Conservation (phyloP, 192 early-diverging fungal genomes). For the Physocladia obscura region DNA sequence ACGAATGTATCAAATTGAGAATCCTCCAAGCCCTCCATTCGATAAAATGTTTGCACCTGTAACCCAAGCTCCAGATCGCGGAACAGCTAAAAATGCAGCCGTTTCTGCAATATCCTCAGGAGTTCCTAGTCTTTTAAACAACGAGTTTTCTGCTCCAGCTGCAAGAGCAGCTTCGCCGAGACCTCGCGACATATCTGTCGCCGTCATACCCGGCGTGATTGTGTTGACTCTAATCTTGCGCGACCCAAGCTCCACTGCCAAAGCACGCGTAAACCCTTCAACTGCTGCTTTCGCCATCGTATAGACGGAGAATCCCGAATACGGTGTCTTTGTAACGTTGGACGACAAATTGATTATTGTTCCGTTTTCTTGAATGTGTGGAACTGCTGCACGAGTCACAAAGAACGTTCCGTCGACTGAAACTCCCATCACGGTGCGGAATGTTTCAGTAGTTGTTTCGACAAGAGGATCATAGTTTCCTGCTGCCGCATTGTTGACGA, state of each 20-base stretch:
- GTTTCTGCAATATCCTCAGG: slow-evolving; percentile 33
- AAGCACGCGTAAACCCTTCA: slow-evolving; percentile 24
- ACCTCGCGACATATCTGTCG: slow-evolving; percentile 24
- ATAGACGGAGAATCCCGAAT: slow-evolving; percentile 28
- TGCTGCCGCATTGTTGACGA: slow-evolving; percentile 49
- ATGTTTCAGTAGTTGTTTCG: slow-evolving; percentile 36
- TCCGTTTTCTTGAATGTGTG: slow-evolving; percentile 31
- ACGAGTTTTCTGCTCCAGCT: slow-evolving; percentile 22
- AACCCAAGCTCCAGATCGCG: no score
- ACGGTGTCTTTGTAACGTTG: slow-evolving; percentile 20
- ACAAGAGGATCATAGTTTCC: slow-evolving; percentile 14
- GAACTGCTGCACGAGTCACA: slow-evolving; percentile 29
- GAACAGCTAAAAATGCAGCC: slow-evolving; percentile 35
- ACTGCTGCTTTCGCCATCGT: slow-evolving; percentile 31
- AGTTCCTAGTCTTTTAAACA: slow-evolving; percentile 13
- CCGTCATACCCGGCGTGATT: slow-evolving; percentile 28
- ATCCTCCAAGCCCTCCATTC: slow-evolving; percentile 22
- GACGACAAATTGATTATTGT: slow-evolving; percentile 42
- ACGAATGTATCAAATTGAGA: no score
- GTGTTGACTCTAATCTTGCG: slow-evolving; percentile 30
- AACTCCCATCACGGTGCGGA: slow-evolving; percentile 30
- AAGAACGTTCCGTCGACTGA: slow-evolving; percentile 50
- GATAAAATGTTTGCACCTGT: slow-evolving; percentile 27
- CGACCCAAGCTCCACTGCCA: slow-evolving; percentile 23
- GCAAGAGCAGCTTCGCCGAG: no score